phyloP scores from a whole-genome alignment of 352 stramenopile genomes.

The Pythium guiyangense region DNA sequence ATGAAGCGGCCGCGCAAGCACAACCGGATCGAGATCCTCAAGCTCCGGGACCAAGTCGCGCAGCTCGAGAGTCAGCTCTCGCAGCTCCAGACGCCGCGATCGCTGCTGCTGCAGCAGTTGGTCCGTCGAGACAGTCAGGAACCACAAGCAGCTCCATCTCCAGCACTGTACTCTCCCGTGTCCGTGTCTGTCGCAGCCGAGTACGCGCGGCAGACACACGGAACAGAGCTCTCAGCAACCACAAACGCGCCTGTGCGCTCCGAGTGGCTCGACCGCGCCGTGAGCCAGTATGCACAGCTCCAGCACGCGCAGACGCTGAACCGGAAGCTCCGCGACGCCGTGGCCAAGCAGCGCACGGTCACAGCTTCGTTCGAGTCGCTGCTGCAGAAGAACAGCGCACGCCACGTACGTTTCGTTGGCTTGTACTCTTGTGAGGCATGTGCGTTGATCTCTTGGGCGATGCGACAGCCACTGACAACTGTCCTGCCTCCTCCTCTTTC shows the following conservation, averaged over 20 bases:
- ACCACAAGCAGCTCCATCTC: no score
- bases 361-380: slow-evolving; percentile 29
- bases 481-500: no score
- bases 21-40: slow-evolving; percentile 14
- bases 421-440: background rate
- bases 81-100: background rate
- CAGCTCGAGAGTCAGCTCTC: slow-evolving; percentile 1
- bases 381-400: no score
- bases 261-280: slow-evolving; percentile 39
- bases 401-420: background rate
- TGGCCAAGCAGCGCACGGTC: slow-evolving; percentile 39
- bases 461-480: no score
- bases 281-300: slow-evolving; percentile 33
- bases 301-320: slow-evolving; percentile 37
- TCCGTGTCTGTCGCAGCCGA: slow-evolving; percentile 1
- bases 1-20: slow-evolving; percentile 9
- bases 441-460: no score
- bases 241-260: background rate
- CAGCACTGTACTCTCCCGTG: background rate
- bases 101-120: background rate
- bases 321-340: slow-evolving; percentile 27
- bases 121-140: background rate
- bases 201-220: background rate
- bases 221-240: background rate
- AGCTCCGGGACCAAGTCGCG: slow-evolving; percentile 8